Conservation (phyloP, 257 asterid genomes). For the Pogostemon cablin region DNA sequence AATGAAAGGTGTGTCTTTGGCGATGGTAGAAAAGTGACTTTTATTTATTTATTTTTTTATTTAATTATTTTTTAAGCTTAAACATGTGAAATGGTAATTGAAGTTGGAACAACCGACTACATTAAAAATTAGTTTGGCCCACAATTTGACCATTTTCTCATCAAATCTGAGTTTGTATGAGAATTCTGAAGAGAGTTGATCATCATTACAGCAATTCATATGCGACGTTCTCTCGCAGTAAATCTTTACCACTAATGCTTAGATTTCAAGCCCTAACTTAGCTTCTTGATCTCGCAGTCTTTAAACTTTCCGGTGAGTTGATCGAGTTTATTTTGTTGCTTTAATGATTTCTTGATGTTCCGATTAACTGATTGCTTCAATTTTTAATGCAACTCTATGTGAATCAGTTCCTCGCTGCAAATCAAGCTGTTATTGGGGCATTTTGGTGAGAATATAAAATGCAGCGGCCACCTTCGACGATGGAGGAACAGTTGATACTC, state of each 20-base stretch:
- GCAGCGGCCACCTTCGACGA: slow-evolving; percentile 75
- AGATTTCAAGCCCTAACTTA: slow-evolving; percentile 34
- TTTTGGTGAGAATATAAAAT: slow-evolving; percentile 43
- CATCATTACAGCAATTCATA: slow-evolving; percentile 5
- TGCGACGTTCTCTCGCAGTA: slow-evolving; percentile 1
- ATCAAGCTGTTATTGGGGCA: slow-evolving; percentile 26
- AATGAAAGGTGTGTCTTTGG: no score
- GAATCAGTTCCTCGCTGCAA: slow-evolving; percentile 22
- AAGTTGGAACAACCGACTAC: no score
- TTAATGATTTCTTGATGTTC: not conserved
- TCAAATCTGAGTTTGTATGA: slow-evolving; percentile 29
- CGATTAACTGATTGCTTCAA: slow-evolving; percentile 17
- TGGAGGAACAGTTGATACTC: slow-evolving; percentile 84
- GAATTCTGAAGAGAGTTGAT: slow-evolving; percentile 10
- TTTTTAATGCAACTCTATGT: slow-evolving; percentile 2
- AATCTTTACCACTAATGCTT: slow-evolving; percentile 26
- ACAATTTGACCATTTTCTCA: not conserved
- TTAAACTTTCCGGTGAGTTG: slow-evolving; percentile 25
- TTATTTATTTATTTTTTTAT: no score
- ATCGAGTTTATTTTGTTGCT: slow-evolving; percentile 23
- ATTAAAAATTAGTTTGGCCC: slow-evolving; percentile 3
- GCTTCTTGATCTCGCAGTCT: slow-evolving; percentile 40
- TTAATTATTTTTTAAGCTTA: not conserved
- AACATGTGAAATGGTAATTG: no score
- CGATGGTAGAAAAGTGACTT: no score